Percentiles rank a stretch among this genome's conserved stretches.
phyloP scores from a whole-genome alignment of 1,139 yeast species.

The Debaryomyces subglobosus region DNA sequence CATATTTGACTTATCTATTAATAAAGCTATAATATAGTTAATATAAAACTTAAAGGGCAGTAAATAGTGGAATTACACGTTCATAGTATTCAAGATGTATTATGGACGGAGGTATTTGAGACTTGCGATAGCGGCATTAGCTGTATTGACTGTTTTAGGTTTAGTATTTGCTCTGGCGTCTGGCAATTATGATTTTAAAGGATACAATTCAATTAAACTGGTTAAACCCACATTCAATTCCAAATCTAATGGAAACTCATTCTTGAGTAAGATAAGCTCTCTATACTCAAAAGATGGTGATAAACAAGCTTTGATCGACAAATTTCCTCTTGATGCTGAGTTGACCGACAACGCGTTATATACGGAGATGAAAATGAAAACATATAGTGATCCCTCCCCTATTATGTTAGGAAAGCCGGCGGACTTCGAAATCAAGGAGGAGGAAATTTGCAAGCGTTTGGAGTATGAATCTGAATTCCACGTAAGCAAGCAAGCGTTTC shows the following conservation, averaged over 20 bases:
- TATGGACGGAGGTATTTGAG: constrained; percentile 3
- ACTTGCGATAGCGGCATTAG: not conserved
- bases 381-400: constrained; percentile 24
- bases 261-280: not conserved
- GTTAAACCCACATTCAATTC: not conserved
- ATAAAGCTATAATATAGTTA: not conserved
- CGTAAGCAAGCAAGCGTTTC: constrained; percentile 18
- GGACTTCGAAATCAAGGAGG: constrained; percentile 16
- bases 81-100: constrained; percentile 1
- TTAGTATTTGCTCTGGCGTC: not conserved
- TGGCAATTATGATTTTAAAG: not conserved
- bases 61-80: not conserved
- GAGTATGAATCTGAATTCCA: constrained; percentile 18
- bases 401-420: constrained; percentile 14
- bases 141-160: not conserved
- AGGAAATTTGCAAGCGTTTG: constrained; percentile 20
- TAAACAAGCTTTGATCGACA: constrained; percentile 3
- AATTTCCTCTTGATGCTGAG: constrained; percentile 15
- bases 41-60: not conserved
- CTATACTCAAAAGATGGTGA: not conserved
- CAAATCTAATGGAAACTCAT: constrained; percentile 3
- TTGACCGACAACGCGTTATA: constrained; percentile 8
- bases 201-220: not conserved
- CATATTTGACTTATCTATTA: not conserved
- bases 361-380: constrained; percentile 11